Percentiles rank a stretch among this genome's conserved stretches.
These are phyloP conservation scores for Pseudisothecium myosuroides DNA, from an alignment of 225 moss, liverwort and hornwort genomes.

Conservation along the genomic window DNA sequence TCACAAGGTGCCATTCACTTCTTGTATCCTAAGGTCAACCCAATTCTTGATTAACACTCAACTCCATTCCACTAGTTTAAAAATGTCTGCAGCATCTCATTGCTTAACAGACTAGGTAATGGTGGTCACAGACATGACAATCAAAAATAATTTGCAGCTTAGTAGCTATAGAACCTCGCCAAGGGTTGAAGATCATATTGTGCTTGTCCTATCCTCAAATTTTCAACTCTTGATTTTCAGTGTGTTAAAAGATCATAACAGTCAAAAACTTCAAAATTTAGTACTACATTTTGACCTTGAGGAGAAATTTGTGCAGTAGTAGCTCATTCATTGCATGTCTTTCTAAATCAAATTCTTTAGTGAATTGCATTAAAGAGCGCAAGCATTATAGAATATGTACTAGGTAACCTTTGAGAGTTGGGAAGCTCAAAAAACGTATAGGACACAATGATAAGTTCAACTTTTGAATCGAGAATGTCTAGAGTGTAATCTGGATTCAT, in stretches of 20 bases:
- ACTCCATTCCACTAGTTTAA: neutral
- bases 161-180: neutral
- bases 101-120: too few relatives aligned
- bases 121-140: neutral
- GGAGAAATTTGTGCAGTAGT: neutral
- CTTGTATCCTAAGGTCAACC: conserved; percentile 26
- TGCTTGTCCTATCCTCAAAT: neutral
- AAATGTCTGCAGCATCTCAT: neutral
- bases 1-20: conserved; percentile 22
- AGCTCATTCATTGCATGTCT: neutral
- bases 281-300: neutral
- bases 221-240: neutral
- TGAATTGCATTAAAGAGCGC: neutral
- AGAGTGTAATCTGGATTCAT: neutral
- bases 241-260: neutral
- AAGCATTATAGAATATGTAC: neutral
- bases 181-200: neutral
- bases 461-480: neutral
- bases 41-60: neutral
- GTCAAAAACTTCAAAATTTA: neutral
- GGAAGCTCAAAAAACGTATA: neutral
- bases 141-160: neutral
- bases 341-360: neutral
- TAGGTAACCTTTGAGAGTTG: neutral
- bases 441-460: neutral